Evolutionary conservation across 768 basidiomycete genomes (phyloP).

Genomic region (Dictyophora rubrovolvata): DNA sequence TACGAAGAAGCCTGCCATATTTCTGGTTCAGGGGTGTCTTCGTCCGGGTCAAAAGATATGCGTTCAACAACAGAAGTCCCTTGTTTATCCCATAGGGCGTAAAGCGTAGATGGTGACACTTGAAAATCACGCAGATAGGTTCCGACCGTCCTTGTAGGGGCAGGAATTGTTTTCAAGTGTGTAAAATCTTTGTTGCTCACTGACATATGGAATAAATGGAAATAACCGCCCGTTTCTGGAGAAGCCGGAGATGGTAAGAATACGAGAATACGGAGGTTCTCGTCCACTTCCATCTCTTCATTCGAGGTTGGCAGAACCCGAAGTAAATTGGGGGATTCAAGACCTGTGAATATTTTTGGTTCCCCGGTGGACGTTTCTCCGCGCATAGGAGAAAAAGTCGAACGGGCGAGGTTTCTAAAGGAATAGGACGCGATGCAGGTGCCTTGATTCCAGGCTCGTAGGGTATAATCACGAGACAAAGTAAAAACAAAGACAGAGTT

Average conservation of each 20-base stretch:
- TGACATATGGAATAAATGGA: constrained; percentile 45
- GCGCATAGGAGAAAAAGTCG: constrained; percentile 13
- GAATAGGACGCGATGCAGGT: constrained; percentile 7
- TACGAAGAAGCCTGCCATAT: constrained; percentile 50
- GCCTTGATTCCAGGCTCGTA: constrained; percentile 70
- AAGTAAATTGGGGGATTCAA: constrained; percentile 53
- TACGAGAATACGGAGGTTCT: constrained; percentile 51
- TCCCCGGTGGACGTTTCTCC: constrained; percentile 9
- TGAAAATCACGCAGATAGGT: constrained; percentile 72
- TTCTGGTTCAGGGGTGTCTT: constrained; percentile 12
- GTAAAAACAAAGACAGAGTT: constrained; percentile 72
- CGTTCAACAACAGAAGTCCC: constrained; percentile 63
- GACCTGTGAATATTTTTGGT: constrained; percentile 37
- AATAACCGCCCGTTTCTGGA: constrained; percentile 65
- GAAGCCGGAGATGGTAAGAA: constrained; percentile 65
- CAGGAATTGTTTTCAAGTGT: constrained; percentile 48
- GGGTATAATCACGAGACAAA: constrained; percentile 74
- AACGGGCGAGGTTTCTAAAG: not conserved
- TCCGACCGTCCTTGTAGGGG: constrained; percentile 49
- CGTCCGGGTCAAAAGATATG: constrained; percentile 35
- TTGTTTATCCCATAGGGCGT: constrained; percentile 73
- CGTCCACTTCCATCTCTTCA: constrained; percentile 25
- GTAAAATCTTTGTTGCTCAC: constrained; percentile 19
- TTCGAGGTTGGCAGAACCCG: constrained; percentile 43
- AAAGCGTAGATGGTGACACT: constrained; percentile 39